These are phyloP conservation scores for Plasmodiophora brassicae DNA, from an alignment of 208 protist genomes.

Conservation along the genomic window DNA sequence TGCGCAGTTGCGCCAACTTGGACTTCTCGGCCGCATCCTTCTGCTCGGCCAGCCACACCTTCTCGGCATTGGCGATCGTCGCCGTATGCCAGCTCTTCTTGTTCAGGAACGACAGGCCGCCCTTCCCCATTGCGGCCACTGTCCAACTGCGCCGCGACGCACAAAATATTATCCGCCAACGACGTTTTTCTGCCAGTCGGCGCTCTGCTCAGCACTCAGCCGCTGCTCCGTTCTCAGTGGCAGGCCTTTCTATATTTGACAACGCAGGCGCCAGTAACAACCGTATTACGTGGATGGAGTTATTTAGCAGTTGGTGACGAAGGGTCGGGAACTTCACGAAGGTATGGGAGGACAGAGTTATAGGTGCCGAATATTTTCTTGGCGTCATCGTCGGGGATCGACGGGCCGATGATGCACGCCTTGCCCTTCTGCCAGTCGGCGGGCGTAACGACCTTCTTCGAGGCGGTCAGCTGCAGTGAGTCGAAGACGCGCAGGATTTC, in stretches of 20 bases:
- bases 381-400: background rate
- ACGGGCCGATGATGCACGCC: background rate
- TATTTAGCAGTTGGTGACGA: too few relatives aligned
- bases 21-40: slow-evolving; percentile 27
- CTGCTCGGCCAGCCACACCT: slow-evolving; percentile 35
- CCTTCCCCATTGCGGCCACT: slow-evolving; percentile 29
- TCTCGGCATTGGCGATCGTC: slow-evolving; percentile 27
- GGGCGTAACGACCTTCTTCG: slow-evolving; percentile 40
- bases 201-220: too few relatives aligned
- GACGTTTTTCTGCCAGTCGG: too few relatives aligned
- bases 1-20: slow-evolving; percentile 21
- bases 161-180: too few relatives aligned
- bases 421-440: background rate
- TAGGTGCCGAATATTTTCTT: background rate
- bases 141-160: too few relatives aligned
- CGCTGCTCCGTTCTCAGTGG: too few relatives aligned
- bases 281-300: too few relatives aligned
- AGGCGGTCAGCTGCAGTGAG: slow-evolving; percentile 60
- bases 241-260: too few relatives aligned
- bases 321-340: background rate
- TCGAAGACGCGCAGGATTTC: slow-evolving; percentile 63
- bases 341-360: background rate
- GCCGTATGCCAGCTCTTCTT: slow-evolving; percentile 38
- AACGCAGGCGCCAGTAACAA: too few relatives aligned
- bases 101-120: slow-evolving; percentile 22